phyloP scores from a whole-genome alignment of 2,329 filamentous ascomycete genomes.

The Arthrobotrys sphaeroides region DNA sequence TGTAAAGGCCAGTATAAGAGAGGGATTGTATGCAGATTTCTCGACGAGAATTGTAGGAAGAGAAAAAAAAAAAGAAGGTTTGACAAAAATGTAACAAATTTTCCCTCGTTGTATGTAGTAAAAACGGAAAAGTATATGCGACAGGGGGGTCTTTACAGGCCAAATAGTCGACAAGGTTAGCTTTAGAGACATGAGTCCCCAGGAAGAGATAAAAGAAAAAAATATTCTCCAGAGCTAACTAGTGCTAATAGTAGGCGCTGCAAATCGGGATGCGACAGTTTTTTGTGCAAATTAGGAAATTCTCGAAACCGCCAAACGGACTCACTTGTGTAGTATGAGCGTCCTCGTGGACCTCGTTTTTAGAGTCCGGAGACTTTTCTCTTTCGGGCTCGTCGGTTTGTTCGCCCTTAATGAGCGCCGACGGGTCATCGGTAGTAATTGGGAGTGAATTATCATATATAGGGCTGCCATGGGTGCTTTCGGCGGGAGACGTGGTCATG shows the following conservation, averaged over 20 bases:
- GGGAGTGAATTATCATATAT: neutral
- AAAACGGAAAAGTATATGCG: neutral
- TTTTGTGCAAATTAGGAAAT: conserved; percentile 46
- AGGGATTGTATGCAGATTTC: conserved; percentile 10
- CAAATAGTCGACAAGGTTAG: conserved; percentile 41
- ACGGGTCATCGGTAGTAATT: conserved; percentile 2
- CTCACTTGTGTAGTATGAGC: conserved; percentile 19
- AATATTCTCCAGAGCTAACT: conserved; percentile 31
- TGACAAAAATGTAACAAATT: conserved; percentile 51
- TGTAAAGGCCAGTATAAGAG: neutral
- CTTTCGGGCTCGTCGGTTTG: neutral
- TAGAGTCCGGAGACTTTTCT: neutral
- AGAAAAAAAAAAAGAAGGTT: conserved; percentile 50
- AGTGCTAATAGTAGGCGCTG: conserved; percentile 29
- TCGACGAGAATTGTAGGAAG: neutral
- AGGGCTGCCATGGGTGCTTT: conserved; percentile 23
- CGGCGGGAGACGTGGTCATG: conserved; percentile 19
- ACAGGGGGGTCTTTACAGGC: conserved; percentile 38
- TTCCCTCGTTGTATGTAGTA: conserved; percentile 20
- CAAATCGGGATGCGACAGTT: conserved; percentile 26
- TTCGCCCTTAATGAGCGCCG: conserved; percentile 11
- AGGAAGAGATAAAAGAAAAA: neutral
- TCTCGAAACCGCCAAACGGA: conserved; percentile 44
- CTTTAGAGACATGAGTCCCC: conserved; percentile 20
- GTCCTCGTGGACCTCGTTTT: neutral